Evolutionary conservation across 257 asterid genomes (phyloP).

Genomic region (Linderniella brevidens): DNA sequence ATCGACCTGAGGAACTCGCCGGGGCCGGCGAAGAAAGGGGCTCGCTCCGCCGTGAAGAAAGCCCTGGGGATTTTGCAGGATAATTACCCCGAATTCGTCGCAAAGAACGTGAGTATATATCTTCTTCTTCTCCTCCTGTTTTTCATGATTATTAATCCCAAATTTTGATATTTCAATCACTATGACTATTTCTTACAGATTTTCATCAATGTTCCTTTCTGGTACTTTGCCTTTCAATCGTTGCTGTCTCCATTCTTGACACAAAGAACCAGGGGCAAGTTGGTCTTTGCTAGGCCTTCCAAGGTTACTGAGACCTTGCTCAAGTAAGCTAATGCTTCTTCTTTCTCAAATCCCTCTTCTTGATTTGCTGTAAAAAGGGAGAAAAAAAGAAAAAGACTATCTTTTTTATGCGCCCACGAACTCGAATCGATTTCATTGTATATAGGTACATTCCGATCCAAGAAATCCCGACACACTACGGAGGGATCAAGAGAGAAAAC

Average conservation of each 20-base stretch:
- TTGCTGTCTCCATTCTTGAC: conserved; percentile 84
- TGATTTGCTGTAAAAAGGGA: neutral
- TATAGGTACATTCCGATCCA: conserved; percentile 39
- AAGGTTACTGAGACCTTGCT: conserved; percentile 67
- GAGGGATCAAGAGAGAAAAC: conserved; percentile 26
- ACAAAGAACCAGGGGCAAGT: conserved; percentile 88
- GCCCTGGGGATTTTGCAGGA: conserved; percentile 40
- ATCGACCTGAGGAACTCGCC: conserved; percentile 49
- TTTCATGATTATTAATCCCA: too few species aligned
- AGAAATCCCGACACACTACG: conserved; percentile 69
- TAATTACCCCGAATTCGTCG: conserved; percentile 54
- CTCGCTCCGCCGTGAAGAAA: conserved; percentile 24
- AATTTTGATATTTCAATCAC: too few species aligned
- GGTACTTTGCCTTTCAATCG: conserved; percentile 62
- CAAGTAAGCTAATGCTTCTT: conserved; percentile 29
- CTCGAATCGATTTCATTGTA: neutral
- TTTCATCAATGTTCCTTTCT: conserved; percentile 84
- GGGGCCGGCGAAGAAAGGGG: conserved; percentile 33
- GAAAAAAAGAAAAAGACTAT: neutral
- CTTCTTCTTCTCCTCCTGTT: too few species aligned
- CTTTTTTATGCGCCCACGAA: conserved; percentile 12
- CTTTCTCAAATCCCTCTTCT: neutral
- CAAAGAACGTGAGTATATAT: conserved; percentile 34
- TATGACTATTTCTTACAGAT: conserved; percentile 24
- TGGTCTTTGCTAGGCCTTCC: conserved; percentile 75